Conservation (phyloP, 2,329 filamentous ascomycete genomes). For the Escovopsis sp. region DNA sequence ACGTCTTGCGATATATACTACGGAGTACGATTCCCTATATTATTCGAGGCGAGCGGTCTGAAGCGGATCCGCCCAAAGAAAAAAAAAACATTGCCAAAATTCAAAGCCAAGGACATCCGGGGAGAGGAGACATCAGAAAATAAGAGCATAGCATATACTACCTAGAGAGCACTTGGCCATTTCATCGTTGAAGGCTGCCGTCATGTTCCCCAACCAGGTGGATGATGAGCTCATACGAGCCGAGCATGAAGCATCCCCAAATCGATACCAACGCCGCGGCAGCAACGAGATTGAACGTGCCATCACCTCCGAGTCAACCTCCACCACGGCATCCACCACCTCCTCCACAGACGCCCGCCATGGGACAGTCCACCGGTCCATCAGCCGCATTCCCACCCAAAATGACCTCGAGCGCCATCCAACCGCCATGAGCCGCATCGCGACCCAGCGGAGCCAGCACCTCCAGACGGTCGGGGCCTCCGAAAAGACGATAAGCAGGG, state of each 20-base stretch:
- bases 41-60: too few relatives aligned
- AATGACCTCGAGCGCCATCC: slow-evolving; percentile 54
- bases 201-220: slow-evolving; percentile 26
- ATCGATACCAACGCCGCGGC: slow-evolving; percentile 22
- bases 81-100: too few relatives aligned
- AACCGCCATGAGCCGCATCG: slow-evolving; percentile 56
- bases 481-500: slow-evolving; percentile 23
- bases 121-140: too few relatives aligned
- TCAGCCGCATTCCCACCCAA: slow-evolving; percentile 50
- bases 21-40: too few relatives aligned
- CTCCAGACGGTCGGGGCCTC: slow-evolving; percentile 51
- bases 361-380: slow-evolving; percentile 21
- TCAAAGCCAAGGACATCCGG: too few relatives aligned
- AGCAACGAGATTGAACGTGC: slow-evolving; percentile 47
- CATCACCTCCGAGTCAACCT: slow-evolving; percentile 35
- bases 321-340: slow-evolving; percentile 28
- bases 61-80: too few relatives aligned
- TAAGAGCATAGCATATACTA: too few relatives aligned
- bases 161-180: too few relatives aligned
- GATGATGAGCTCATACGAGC: slow-evolving; percentile 39
- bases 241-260: slow-evolving; percentile 39
- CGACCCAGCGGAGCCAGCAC: slow-evolving; percentile 57
- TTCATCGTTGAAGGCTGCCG: too few relatives aligned
- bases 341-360: slow-evolving; percentile 20
- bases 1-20: too few relatives aligned